phyloP scores from a whole-genome alignment of 805 yeast genomes.

The Candida verbasci region DNA sequence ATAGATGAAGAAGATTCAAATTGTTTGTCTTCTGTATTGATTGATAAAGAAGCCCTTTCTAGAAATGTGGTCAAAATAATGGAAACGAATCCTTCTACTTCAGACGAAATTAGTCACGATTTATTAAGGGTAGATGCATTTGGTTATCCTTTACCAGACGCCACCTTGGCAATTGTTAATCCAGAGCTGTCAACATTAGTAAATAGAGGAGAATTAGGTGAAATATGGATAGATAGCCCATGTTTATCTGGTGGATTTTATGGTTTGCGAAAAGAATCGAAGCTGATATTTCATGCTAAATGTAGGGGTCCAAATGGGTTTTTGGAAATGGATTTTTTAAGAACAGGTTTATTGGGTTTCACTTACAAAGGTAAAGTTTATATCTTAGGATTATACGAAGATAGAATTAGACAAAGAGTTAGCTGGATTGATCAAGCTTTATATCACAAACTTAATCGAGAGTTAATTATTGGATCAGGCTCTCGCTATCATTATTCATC shows the following conservation, averaged over 20 bases:
- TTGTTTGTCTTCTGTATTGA: conserved; percentile 59
- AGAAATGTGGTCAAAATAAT: conserved; percentile 68
- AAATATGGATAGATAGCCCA: conserved; percentile 95
- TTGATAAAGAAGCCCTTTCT: conserved; percentile 70
- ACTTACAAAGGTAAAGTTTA: conserved; percentile 82
- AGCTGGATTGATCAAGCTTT: conserved; percentile 58
- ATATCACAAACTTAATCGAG: conserved; percentile 22
- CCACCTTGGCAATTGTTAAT: conserved; percentile 88
- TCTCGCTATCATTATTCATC: conserved; percentile 76
- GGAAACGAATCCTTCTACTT: conserved; percentile 50
- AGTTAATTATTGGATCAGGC: conserved; percentile 33
- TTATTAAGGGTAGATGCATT: conserved; percentile 77
- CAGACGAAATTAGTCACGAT: conserved; percentile 38
- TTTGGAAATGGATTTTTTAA: conserved; percentile 70
- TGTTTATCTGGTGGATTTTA: conserved; percentile 88
- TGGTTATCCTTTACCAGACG: conserved; percentile 93
- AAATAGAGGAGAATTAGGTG: conserved; percentile 80
- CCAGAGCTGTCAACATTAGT: conserved; percentile 83
- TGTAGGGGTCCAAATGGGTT: conserved; percentile 70
- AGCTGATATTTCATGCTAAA: conserved; percentile 73
- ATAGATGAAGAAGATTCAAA: conserved; percentile 31
- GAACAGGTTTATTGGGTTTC: conserved; percentile 91
- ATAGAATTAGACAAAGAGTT: conserved; percentile 74
- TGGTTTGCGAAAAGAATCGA: conserved; percentile 63
- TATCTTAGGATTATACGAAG: conserved; percentile 87